Percentiles rank a stretch among this genome's conserved stretches.
Conservation (phyloP, 805 yeast species). For the Candida alai region DNA sequence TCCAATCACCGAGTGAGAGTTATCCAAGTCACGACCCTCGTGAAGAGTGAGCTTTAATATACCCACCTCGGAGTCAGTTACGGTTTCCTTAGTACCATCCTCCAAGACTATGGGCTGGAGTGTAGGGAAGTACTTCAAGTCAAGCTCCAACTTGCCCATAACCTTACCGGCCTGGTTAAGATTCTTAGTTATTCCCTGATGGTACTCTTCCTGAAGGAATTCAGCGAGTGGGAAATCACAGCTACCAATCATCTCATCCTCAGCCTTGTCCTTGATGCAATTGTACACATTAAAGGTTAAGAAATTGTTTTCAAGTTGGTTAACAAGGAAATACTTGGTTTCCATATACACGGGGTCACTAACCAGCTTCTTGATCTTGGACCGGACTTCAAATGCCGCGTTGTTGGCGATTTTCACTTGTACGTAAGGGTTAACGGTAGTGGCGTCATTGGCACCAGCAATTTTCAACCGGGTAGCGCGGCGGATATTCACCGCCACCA, state of each 20-base stretch:
- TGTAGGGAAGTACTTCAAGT: constrained; percentile 48
- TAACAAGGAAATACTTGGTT: constrained; percentile 56
- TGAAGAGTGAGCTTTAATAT: constrained; percentile 61
- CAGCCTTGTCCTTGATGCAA: constrained; percentile 49
- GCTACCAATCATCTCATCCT: constrained; percentile 46
- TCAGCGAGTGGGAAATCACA: constrained; percentile 55
- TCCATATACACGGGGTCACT: constrained; percentile 66
- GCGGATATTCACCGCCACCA: constrained; percentile 58
- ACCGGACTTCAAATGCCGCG: constrained; percentile 44
- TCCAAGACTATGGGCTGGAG: constrained; percentile 41
- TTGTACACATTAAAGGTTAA: constrained; percentile 53
- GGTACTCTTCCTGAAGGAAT: constrained; percentile 51
- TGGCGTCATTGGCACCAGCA: constrained; percentile 34
- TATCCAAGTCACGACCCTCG: constrained; percentile 56
- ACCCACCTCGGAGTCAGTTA: constrained; percentile 67
- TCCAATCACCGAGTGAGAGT: constrained; percentile 47
- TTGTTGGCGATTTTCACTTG: constrained; percentile 34
- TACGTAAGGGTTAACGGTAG: constrained; percentile 54
- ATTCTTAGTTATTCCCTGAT: constrained; percentile 41
- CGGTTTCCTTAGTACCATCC: constrained; percentile 47
- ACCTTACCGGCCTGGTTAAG: constrained; percentile 48
- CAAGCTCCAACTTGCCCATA: constrained; percentile 59
- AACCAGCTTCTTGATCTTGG: constrained; percentile 54
- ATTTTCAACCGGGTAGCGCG: constrained; percentile 49
- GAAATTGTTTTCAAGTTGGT: constrained; percentile 49